phyloP scores from a whole-genome alignment of 495 filamentous ascomycete genomes.

The Penicillium cataractarum region DNA sequence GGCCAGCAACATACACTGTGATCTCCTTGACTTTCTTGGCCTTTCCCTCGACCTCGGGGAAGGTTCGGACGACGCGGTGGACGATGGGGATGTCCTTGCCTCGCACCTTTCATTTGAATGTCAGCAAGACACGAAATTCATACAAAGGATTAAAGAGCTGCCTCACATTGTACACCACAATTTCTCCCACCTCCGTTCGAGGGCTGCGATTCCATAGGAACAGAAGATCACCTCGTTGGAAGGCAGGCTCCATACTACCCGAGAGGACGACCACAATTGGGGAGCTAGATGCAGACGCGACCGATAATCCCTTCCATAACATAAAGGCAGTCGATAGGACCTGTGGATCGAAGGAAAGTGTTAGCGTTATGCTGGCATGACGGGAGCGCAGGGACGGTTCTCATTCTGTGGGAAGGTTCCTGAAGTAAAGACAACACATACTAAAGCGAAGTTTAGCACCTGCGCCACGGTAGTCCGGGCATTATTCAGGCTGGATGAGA shows the following conservation, averaged over 20 bases:
- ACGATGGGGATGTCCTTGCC: slow-evolving; percentile 34
- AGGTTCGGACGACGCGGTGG: slow-evolving; percentile 54
- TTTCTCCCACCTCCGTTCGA: slow-evolving; percentile 70
- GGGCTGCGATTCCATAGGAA: slow-evolving; percentile 92
- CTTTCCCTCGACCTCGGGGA: slow-evolving; percentile 53
- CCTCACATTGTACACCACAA: slow-evolving; percentile 86
- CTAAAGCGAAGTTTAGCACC: slow-evolving; percentile 88
- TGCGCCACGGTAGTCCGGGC: slow-evolving; percentile 87
- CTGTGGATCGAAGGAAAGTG: background rate
- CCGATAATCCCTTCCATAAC: slow-evolving; percentile 95
- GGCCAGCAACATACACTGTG: slow-evolving; percentile 30
- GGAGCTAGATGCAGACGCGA: slow-evolving; percentile 81
- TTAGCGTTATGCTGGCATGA: background rate
- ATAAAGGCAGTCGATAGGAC: slow-evolving; percentile 95
- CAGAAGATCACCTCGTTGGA: slow-evolving; percentile 91
- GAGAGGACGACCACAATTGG: slow-evolving; percentile 96
- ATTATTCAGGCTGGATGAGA: slow-evolving; percentile 63
- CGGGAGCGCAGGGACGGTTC: background rate
- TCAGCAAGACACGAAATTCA: background rate
- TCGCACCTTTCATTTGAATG: slow-evolving; percentile 13
- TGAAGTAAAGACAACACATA: background rate
- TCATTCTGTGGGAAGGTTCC: background rate
- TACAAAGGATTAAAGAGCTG: background rate
- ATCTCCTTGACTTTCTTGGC: slow-evolving; percentile 47
- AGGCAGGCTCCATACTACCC: slow-evolving; percentile 96